These are phyloP conservation scores for Diaporthe sp. DNA, from an alignment of 2,329 filamentous ascomycete genomes.

Conservation along the genomic window DNA sequence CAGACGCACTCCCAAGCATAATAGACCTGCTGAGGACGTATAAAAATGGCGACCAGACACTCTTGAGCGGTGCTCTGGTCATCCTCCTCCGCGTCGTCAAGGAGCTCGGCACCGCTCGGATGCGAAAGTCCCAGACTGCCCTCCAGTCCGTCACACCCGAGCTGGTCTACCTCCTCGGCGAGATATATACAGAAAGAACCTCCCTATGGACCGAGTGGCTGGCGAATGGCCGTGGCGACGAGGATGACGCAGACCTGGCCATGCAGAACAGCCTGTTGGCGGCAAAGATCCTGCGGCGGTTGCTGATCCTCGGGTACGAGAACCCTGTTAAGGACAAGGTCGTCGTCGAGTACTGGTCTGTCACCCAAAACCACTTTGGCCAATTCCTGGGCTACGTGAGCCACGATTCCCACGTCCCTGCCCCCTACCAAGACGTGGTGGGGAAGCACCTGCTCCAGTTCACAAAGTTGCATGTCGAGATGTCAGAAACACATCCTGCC, in stretches of 20 bases:
- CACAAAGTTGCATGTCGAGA: constrained; percentile 90
- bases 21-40: constrained; percentile 75
- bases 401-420: constrained; percentile 67
- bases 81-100: constrained; percentile 90
- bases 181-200: constrained; percentile 83
- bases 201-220: constrained; percentile 77
- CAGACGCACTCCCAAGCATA: constrained; percentile 71
- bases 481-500: constrained; percentile 83
- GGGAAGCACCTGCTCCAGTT: constrained; percentile 92
- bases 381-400: constrained; percentile 77
- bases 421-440: constrained; percentile 72
- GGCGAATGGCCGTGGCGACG: constrained; percentile 69
- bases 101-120: constrained; percentile 85
- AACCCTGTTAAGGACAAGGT: constrained; percentile 83
- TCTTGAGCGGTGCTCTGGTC: constrained; percentile 80
- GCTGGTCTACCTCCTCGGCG: constrained; percentile 83
- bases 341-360: constrained; percentile 84
- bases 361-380: constrained; percentile 84
- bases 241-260: constrained; percentile 70
- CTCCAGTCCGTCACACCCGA: constrained; percentile 86
- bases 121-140: constrained; percentile 81
- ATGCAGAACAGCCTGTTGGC: constrained; percentile 84
- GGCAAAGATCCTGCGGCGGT: constrained; percentile 83
- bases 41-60: constrained; percentile 70
- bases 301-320: constrained; percentile 87